These are phyloP conservation scores for Cyphellophora attinorum DNA, from an alignment of 2,329 filamentous ascomycete genomes.

Conservation along the genomic window DNA sequence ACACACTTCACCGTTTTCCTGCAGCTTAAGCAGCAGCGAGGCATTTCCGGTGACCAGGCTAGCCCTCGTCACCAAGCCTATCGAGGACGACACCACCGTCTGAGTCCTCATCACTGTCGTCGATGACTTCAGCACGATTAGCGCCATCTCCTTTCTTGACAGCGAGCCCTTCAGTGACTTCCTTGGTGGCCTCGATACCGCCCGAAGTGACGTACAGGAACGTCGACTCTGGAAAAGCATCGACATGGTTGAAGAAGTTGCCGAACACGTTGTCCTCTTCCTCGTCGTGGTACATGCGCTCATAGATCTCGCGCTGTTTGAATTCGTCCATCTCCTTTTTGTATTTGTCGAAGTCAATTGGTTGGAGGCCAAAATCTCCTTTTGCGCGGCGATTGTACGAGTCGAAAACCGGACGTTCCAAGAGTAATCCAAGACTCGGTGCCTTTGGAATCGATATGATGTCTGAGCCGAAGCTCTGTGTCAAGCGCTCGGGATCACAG, in stretches of 20 bases:
- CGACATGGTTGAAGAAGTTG: constrained; percentile 69
- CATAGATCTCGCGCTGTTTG: constrained; percentile 86
- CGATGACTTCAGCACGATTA: constrained; percentile 1
- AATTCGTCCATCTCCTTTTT: constrained; percentile 75
- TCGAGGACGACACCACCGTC: constrained; percentile 13
- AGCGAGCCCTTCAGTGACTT: constrained; percentile 4
- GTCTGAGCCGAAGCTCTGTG: constrained; percentile 60
- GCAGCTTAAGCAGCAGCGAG: too few relatives aligned
- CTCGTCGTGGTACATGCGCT: constrained; percentile 82
- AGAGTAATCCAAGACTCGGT: constrained; percentile 73
- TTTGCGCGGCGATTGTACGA: constrained; percentile 70
- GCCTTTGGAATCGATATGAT: constrained; percentile 89
- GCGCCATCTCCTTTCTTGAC: constrained; percentile 4
- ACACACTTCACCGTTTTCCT: too few relatives aligned
- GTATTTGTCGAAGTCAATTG: constrained; percentile 70
- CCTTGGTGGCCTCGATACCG: constrained; percentile 52
- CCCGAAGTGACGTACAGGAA: constrained; percentile 67
- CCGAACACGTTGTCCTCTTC: constrained; percentile 79
- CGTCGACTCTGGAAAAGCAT: constrained; percentile 61
- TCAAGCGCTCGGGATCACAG: constrained; percentile 60
- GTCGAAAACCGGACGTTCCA: constrained; percentile 87
- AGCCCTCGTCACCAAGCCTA: constrained; percentile 17
- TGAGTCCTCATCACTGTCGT: constrained; percentile 14
- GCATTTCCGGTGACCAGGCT: too few relatives aligned
- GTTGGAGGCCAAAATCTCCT: constrained; percentile 52